phyloP scores from a whole-genome alignment of 2,329 filamentous ascomycete species.

The Cylindrodendrum hubeiense region DNA sequence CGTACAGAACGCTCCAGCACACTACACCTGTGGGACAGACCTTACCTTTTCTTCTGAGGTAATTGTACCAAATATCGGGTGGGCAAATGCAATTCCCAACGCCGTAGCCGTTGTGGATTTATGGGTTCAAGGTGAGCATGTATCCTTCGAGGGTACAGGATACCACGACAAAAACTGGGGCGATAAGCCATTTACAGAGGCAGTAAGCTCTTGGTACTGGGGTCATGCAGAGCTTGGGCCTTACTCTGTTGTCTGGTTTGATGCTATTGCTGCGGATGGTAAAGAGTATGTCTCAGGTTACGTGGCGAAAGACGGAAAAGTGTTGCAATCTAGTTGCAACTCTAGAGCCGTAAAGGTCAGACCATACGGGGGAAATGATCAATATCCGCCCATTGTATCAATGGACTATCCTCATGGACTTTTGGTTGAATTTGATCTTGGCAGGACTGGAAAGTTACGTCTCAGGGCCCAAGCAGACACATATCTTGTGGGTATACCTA shows the following conservation, averaged over 20 bases:
- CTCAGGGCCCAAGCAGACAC: no score
- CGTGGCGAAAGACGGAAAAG: not conserved
- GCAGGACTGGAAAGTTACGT: no score
- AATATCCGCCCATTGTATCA: constrained; percentile 1
- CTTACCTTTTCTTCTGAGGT: not conserved
- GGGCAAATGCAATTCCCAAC: not conserved
- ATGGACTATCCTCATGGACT: no score
- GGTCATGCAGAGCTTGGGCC: constrained; percentile 57
- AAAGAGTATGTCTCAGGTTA: constrained; percentile 34
- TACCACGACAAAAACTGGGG: constrained; percentile 65
- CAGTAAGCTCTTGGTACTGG: constrained; percentile 56
- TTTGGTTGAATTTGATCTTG: no score
- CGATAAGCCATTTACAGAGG: constrained; percentile 49
- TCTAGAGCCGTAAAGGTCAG: not conserved
- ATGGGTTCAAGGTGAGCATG: not conserved
- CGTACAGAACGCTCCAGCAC: not conserved
- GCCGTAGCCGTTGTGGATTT: not conserved
- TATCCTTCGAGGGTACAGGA: constrained; percentile 41
- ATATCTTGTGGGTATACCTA: no score
- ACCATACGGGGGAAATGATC: not conserved
- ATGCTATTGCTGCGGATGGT: constrained; percentile 43
- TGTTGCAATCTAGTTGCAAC: not conserved
- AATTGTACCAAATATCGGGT: not conserved
- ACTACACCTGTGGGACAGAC: not conserved
- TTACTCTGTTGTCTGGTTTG: constrained; percentile 60